Percentiles rank a stretch among this genome's conserved stretches.
Evolutionary conservation across 2,329 filamentous ascomycete genomes (phyloP).

Genomic region (Proliferodiscus dingleyae): DNA sequence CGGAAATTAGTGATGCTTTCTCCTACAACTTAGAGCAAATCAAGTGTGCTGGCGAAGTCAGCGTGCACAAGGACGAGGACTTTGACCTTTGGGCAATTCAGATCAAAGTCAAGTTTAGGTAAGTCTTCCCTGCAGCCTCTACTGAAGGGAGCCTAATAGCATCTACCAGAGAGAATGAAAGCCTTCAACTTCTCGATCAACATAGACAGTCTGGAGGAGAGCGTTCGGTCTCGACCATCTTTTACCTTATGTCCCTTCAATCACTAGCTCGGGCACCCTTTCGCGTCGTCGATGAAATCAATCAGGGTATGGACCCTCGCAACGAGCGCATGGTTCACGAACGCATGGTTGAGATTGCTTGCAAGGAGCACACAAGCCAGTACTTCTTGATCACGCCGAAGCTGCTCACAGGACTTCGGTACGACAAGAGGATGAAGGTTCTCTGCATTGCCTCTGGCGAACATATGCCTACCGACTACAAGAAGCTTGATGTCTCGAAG

Average conservation of each 20-base stretch:
- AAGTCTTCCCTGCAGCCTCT: constrained; percentile 31
- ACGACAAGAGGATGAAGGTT: constrained; percentile 87
- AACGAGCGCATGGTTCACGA: constrained; percentile 98
- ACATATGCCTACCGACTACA: constrained; percentile 50
- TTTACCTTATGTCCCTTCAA: constrained; percentile 97
- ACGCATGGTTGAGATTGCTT: constrained; percentile 97
- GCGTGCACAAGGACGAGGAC: constrained; percentile 82
- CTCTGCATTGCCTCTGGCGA: constrained; percentile 92
- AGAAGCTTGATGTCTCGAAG: constrained; percentile 27
- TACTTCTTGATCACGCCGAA: constrained; percentile 99
- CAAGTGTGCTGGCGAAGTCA: constrained; percentile 86
- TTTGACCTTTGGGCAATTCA: constrained; percentile 93
- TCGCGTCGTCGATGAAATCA: constrained; percentile 98
- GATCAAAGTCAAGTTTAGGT: constrained; percentile 93
- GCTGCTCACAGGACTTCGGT: constrained; percentile 76
- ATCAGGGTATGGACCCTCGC: constrained; percentile 97
- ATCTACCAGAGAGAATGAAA: constrained; percentile 66
- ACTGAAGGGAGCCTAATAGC: constrained; percentile 20
- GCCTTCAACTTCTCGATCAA: constrained; percentile 77
- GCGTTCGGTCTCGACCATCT: constrained; percentile 93
- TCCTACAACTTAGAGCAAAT: constrained; percentile 91
- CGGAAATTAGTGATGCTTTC: constrained; percentile 84
- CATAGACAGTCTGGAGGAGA: constrained; percentile 96
- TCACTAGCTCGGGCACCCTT: constrained; percentile 91
- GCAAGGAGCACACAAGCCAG: constrained; percentile 70